A percentile compares a stretch with the other conserved stretches of the same genome.
These are phyloP conservation scores for Coriaria nepalensis DNA, from an alignment of 306 rosid genomes.

Conservation along the genomic window DNA sequence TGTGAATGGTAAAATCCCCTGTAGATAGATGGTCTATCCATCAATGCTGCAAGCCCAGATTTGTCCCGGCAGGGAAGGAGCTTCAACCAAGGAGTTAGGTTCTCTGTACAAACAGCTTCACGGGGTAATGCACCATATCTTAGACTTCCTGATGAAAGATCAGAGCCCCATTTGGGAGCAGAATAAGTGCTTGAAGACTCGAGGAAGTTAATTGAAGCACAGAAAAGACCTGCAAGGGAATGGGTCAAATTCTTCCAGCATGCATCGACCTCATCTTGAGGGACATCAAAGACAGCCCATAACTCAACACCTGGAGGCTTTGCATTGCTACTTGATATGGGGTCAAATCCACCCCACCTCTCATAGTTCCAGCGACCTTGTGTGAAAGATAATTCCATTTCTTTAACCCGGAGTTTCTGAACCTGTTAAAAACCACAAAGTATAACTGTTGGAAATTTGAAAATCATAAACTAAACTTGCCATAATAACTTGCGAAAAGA, in stretches of 20 bases:
- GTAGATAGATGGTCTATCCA: slow-evolving; percentile 90
- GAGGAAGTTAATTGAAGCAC: slow-evolving; percentile 93
- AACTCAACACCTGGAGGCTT: slow-evolving; percentile 95
- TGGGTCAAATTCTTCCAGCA: slow-evolving; percentile 91
- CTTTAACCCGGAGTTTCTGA: slow-evolving; percentile 56
- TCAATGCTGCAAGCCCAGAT: slow-evolving; percentile 67
- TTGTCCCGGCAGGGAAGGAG: slow-evolving; percentile 94
- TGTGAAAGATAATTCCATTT: slow-evolving; percentile 87
- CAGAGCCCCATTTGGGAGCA: slow-evolving; percentile 63
- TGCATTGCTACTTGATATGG: slow-evolving; percentile 74
- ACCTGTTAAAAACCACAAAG: slow-evolving; percentile 40
- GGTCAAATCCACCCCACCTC: slow-evolving; percentile 89
- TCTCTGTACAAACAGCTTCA: slow-evolving; percentile 97
- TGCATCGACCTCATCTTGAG: slow-evolving; percentile 50
- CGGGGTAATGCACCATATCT: slow-evolving; percentile 89
- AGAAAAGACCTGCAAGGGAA: slow-evolving; percentile 80
- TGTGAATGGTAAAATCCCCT: slow-evolving; percentile 92
- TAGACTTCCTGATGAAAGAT: slow-evolving; percentile 44
- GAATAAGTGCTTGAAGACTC: slow-evolving; percentile 74
- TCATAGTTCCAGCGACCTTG: slow-evolving; percentile 98
- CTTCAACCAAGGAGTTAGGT: slow-evolving; percentile 93
- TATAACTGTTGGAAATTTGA: no score
- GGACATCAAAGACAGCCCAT: slow-evolving; percentile 89
- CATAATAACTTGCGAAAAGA: not conserved
- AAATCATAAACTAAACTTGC: no score